Conservation (phyloP, 495 filamentous ascomycete species). For the Lepraria neglecta region DNA sequence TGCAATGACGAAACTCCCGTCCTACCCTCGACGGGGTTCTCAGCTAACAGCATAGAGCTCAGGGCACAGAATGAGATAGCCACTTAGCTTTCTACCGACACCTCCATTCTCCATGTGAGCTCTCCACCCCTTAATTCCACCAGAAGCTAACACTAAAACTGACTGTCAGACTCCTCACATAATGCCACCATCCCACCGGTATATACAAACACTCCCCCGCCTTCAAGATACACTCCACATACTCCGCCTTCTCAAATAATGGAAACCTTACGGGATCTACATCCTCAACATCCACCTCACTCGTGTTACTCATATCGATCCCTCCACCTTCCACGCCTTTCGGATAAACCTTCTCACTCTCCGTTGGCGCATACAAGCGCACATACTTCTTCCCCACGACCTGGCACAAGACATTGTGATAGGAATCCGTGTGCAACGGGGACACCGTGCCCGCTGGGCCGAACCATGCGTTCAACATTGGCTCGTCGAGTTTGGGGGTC, state of each 20-base stretch:
- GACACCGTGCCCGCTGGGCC: conserved; percentile 84
- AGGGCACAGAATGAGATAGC: background rate
- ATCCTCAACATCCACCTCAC: conserved; percentile 60
- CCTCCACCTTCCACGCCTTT: conserved; percentile 59
- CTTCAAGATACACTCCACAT: conserved; percentile 70
- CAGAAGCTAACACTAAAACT: conserved; percentile 98
- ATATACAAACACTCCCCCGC: conserved; percentile 87
- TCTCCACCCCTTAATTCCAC: conserved; percentile 63
- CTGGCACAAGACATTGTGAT: conserved; percentile 88
- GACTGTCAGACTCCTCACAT: conserved; percentile 75
- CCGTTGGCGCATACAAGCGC: conserved; percentile 66
- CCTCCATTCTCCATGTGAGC: background rate
- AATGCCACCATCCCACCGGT: conserved; percentile 97
- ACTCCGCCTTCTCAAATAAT: conserved; percentile 53
- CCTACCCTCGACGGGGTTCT: background rate
- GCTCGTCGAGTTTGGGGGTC: conserved; percentile 36
- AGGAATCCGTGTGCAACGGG: conserved; percentile 87
- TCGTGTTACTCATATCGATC: conserved; percentile 93
- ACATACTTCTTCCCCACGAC: conserved; percentile 90
- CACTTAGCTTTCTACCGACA: background rate
- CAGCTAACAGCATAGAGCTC: background rate
- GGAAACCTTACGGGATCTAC: conserved; percentile 50
- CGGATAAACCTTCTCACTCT: conserved; percentile 57
- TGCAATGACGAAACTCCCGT: background rate
- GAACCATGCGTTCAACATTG: conserved; percentile 80